phyloP scores from a whole-genome alignment of 495 filamentous ascomycete species.

The Hypoxylon fragiforme region DNA sequence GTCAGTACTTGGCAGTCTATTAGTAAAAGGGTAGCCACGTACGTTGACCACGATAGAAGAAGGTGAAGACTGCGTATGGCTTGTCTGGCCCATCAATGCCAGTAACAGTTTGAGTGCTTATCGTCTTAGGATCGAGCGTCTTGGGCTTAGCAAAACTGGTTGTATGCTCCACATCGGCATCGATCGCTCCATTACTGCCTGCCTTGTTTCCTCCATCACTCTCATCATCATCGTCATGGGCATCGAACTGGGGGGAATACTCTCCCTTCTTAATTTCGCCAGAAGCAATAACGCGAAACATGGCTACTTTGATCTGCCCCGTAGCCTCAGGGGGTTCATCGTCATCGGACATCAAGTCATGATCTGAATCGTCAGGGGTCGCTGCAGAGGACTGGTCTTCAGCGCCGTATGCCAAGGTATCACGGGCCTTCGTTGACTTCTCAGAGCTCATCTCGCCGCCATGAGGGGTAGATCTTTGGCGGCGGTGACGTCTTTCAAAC shows the following conservation, averaged over 20 bases:
- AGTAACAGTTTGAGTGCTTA: conserved; percentile 97
- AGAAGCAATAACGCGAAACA: conserved; percentile 93
- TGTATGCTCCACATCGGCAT: conserved; percentile 87
- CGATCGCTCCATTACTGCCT: conserved; percentile 46
- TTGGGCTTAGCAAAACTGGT: conserved; percentile 99
- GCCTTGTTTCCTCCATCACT: conserved; percentile 52
- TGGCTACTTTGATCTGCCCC: conserved; percentile 96
- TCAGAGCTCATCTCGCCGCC: conserved; percentile 56
- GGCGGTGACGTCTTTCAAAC: conserved; percentile 80
- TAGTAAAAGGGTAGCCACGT: conserved; percentile 45
- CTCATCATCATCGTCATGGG: conserved; percentile 87
- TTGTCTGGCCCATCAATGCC: conserved; percentile 95
- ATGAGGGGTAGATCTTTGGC: conserved; percentile 59
- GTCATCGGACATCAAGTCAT: conserved; percentile 77
- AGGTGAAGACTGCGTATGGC: conserved; percentile 96
- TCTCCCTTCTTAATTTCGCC: conserved; percentile 97
- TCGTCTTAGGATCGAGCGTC: conserved; percentile 91
- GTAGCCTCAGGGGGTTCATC: conserved; percentile 92
- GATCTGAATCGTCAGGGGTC: conserved; percentile 71
- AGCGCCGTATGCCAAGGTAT: conserved; percentile 75
- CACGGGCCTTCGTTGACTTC: conserved; percentile 40
- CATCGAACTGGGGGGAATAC: conserved; percentile 97
- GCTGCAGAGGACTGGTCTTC: conserved; percentile 74
- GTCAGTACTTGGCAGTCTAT: conserved; percentile 27
- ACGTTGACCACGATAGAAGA: conserved; percentile 97